These are phyloP conservation scores for Phytopythium litorale DNA, from an alignment of 352 stramenopile species.

Conservation along the genomic window DNA sequence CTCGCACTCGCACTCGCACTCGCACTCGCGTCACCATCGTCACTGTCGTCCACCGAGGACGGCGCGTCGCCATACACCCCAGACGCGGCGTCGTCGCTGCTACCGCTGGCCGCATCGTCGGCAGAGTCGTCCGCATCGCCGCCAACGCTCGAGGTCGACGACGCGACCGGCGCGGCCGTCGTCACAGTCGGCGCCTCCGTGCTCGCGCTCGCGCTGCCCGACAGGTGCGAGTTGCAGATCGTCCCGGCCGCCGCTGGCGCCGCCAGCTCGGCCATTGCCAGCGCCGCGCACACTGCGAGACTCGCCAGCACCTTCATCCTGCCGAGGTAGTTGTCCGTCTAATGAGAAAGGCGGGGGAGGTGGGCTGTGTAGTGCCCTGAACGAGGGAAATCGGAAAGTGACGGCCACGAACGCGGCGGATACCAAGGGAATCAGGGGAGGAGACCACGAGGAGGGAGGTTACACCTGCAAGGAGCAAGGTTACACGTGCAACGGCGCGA, in stretches of 20 bases:
- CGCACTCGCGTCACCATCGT: background rate
- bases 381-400: background rate
- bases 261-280: background rate
- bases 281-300: background rate
- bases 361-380: too few relatives aligned
- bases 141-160: background rate
- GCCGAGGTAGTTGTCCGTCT: background rate
- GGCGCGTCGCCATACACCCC: too few relatives aligned
- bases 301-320: constrained; percentile 7
- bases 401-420: background rate
- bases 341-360: background rate
- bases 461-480: too few relatives aligned
- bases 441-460: too few relatives aligned
- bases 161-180: background rate
- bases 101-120: background rate
- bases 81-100: background rate
- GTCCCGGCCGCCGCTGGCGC: background rate
- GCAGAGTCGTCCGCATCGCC: background rate
- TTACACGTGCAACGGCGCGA: too few relatives aligned
- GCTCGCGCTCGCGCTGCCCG: background rate
- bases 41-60: background rate
- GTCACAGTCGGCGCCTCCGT: background rate
- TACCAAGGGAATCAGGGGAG: background rate
- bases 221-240: background rate
- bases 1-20: background rate